phyloP scores from a whole-genome alignment of 2,329 filamentous ascomycete genomes.

The Albophoma yamanashiensis region DNA sequence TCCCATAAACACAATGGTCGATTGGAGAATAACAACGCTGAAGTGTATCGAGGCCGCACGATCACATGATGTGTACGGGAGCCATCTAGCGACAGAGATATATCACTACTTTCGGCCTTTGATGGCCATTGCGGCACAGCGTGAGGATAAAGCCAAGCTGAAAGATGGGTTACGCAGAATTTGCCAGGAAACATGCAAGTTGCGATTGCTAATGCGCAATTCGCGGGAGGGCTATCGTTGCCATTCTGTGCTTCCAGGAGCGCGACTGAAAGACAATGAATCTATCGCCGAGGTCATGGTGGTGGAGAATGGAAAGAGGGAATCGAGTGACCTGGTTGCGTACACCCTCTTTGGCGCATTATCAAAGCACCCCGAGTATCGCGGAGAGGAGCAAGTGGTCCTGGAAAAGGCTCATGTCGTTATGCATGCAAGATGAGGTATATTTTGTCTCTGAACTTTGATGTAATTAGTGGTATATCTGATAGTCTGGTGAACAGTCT shows the following conservation, averaged over 20 bases:
- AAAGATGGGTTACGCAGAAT: not conserved
- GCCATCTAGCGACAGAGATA: not conserved
- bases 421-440: not conserved
- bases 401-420: not conserved
- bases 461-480: not conserved
- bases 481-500: too few relatives aligned
- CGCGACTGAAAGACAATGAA: not conserved
- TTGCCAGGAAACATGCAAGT: not conserved
- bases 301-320: not conserved
- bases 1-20: not conserved
- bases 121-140: not conserved
- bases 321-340: not conserved
- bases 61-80: not conserved
- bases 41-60: not conserved
- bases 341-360: not conserved
- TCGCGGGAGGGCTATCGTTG: not conserved
- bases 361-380: not conserved
- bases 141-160: not conserved
- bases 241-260: not conserved
- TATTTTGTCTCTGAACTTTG: not conserved
- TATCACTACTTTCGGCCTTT: not conserved
- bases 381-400: not conserved
- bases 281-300: not conserved
- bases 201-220: not conserved
- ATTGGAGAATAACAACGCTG: not conserved